phyloP scores from a whole-genome alignment of 345 rosid species.

The Luvunga scandens region DNA sequence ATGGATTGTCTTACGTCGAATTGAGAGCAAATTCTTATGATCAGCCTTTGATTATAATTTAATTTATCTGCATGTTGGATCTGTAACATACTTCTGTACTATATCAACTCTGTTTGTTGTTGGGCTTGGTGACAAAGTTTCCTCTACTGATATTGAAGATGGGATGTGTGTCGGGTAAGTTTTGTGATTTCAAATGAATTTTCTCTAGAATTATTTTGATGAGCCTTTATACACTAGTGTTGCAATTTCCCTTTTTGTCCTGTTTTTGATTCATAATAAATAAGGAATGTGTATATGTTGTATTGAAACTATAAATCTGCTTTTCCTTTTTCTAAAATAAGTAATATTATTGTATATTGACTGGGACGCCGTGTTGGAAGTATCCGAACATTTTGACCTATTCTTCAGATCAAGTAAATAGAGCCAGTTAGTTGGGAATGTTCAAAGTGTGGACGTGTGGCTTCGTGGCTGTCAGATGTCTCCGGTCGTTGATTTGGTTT shows the following conservation, averaged over 20 bases:
- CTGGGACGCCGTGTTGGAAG: no score
- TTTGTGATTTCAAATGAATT: background rate
- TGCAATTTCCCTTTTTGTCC: no score
- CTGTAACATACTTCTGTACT: constrained; percentile 6
- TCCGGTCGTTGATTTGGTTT: background rate
- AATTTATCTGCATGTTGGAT: background rate
- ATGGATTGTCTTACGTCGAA: background rate
- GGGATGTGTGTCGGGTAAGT: constrained; percentile 98
- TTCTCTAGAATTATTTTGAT: no score
- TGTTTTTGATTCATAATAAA: no score
- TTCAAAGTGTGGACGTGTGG: background rate
- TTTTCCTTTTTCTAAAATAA: no score
- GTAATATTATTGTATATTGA: background rate
- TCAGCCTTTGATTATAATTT: background rate
- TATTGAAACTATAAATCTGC: no score
- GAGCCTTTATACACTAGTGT: no score
- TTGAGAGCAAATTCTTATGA: background rate
- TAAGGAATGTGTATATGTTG: no score
- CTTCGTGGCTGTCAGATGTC: background rate
- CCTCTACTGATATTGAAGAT: constrained; percentile 96
- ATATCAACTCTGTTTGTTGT: constrained; percentile 74
- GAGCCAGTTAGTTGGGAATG: background rate
- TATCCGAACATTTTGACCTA: no score
- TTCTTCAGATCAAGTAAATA: background rate
- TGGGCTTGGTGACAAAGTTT: constrained; percentile 97